phyloP scores from a whole-genome alignment of 495 filamentous ascomycete genomes.

The Aspergillus baeticus region DNA sequence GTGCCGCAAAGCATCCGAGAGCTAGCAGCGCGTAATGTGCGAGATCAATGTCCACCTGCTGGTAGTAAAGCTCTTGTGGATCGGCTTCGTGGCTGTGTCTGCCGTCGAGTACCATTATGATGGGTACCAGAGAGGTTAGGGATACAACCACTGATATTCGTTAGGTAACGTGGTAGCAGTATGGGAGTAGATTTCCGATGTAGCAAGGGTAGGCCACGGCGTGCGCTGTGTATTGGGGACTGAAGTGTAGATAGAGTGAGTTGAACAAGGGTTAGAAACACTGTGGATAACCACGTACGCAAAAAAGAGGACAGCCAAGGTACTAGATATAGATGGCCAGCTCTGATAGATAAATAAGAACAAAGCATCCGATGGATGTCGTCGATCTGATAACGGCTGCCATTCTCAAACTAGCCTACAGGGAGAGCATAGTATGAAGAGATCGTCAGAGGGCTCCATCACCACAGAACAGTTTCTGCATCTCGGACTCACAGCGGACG shows the following conservation, averaged over 20 bases:
- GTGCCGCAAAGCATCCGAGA: neutral
- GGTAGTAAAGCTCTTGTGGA: neutral
- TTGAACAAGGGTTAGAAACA: neutral
- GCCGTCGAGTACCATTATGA: neutral
- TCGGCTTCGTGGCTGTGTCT: neutral
- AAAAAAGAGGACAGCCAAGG: neutral
- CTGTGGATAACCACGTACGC: neutral
- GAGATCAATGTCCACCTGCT: neutral
- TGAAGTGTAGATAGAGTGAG: neutral
- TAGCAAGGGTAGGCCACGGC: neutral
- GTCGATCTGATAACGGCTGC: neutral
- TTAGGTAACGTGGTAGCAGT: neutral
- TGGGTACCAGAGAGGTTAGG: neutral
- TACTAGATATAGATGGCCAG: neutral
- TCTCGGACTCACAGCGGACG: neutral
- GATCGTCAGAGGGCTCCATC: neutral
- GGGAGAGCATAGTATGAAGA: neutral
- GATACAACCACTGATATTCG: too few relatives aligned
- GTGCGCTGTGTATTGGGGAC: neutral
- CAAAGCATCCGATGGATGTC: neutral
- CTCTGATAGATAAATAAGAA: neutral
- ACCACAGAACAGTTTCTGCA: neutral
- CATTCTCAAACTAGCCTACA: too few relatives aligned
- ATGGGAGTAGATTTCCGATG: neutral
- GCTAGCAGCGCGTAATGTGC: neutral